Evolutionary conservation across 2,329 filamentous ascomycete species (phyloP).

Genomic region (Claviceps spartinae): DNA sequence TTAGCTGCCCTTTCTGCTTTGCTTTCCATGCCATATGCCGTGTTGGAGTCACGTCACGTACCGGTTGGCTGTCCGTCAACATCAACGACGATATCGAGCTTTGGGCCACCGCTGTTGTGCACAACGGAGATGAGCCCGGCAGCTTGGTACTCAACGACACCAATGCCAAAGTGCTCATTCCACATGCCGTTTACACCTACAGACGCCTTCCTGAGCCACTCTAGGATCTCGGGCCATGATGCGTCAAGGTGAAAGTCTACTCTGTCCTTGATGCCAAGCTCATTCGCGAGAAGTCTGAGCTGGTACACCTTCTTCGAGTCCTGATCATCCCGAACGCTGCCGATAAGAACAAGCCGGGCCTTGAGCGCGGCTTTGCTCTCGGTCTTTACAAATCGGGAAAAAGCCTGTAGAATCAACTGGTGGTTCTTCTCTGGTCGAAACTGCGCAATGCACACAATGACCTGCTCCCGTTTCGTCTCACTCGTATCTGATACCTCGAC

Average conservation of each 20-base stretch:
- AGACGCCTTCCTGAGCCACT: conserved; percentile 61
- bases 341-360: conserved; percentile 68
- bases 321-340: conserved; percentile 75
- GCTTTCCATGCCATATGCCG: background rate
- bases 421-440: conserved; percentile 98
- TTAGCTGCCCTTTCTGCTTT: background rate
- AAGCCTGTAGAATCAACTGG: conserved; percentile 70
- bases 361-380: conserved; percentile 33
- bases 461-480: conserved; percentile 55
- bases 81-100: conserved; percentile 78
- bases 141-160: conserved; percentile 94
- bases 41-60: conserved; percentile 22
- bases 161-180: conserved; percentile 99
- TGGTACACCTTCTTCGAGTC: conserved; percentile 80
- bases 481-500: conserved; percentile 58
- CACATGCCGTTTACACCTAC: conserved; percentile 97
- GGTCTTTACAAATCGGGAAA: conserved; percentile 58
- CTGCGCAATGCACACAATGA: conserved; percentile 86
- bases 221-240: conserved; percentile 73
- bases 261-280: conserved; percentile 68
- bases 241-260: conserved; percentile 87
- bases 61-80: conserved; percentile 67
- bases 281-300: conserved; percentile 71
- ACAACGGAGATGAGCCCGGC: conserved; percentile 88
- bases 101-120: conserved; percentile 85